Evolutionary conservation across 129 eudicot species (phyloP).

Genomic region (Flaveria bidentis): DNA sequence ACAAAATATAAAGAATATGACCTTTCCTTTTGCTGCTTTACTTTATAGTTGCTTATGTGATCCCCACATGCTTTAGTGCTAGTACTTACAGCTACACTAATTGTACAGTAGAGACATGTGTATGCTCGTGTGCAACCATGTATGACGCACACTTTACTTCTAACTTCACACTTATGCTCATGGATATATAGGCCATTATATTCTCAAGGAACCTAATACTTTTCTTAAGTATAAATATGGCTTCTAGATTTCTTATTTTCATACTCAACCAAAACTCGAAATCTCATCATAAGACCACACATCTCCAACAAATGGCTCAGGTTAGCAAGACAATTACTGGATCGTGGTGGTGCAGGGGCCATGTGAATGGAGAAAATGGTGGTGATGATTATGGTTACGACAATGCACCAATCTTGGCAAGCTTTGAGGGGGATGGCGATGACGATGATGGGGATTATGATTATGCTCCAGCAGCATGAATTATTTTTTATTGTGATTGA

Average conservation of each 20-base stretch:
- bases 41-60: too few relatives aligned
- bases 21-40: too few relatives aligned
- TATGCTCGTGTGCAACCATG: conserved; percentile 2
- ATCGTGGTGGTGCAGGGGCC: conserved; percentile 13
- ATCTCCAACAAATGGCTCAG: not conserved
- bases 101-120: not conserved
- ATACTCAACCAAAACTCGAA: conserved; percentile 6
- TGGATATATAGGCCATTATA: conserved; percentile 3
- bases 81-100: too few relatives aligned
- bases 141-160: conserved; percentile 14
- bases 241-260: not conserved
- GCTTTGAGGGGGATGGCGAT: conserved; percentile 23
- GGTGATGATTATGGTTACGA: conserved; percentile 29
- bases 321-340: not conserved
- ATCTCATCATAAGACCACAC: not conserved
- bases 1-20: too few relatives aligned
- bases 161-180: conserved; percentile 27
- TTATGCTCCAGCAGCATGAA: conserved; percentile 35
- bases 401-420: not conserved
- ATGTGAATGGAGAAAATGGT: not conserved
- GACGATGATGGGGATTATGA: conserved; percentile 34
- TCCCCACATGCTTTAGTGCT: too few relatives aligned
- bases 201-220: not conserved
- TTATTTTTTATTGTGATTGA: not conserved
- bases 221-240: conserved; percentile 13